Evolutionary conservation across 176 grass and related monocot genomes (phyloP).

Genomic region (Juncus effusus): DNA sequence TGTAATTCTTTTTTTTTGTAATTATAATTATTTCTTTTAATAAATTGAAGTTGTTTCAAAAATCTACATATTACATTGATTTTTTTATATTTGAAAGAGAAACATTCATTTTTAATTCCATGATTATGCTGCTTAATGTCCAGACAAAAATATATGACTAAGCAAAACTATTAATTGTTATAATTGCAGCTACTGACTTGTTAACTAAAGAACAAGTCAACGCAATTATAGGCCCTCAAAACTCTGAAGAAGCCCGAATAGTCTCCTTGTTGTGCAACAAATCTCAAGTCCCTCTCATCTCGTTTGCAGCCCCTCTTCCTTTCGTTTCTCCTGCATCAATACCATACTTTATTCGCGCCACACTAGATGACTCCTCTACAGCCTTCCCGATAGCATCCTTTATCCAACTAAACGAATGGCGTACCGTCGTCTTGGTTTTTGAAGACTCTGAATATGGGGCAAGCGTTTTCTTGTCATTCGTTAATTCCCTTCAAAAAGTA

Average conservation of each 20-base stretch:
- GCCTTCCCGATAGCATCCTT: constrained; percentile 33
- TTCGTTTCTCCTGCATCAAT: constrained; percentile 9
- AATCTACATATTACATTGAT: background rate
- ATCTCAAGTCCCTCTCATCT: constrained; percentile 42
- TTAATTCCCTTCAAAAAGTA: constrained; percentile 31
- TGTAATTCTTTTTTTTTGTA: background rate
- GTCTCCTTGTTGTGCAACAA: constrained; percentile 29
- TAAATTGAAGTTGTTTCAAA: background rate
- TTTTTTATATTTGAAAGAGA: background rate
- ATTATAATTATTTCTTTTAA: background rate
- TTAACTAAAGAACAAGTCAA: constrained; percentile 30
- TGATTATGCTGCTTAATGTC: background rate
- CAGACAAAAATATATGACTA: background rate
- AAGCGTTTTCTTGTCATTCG: constrained; percentile 27
- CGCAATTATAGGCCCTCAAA: constrained; percentile 42
- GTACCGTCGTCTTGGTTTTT: constrained; percentile 29
- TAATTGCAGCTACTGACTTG: constrained; percentile 36
- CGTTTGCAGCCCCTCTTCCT: constrained; percentile 37
- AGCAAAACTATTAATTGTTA: background rate
- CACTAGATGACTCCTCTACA: constrained; percentile 29
- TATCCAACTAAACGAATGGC: constrained; percentile 35
- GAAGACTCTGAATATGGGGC: constrained; percentile 36
- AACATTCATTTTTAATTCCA: background rate
- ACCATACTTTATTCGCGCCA: constrained; percentile 37
- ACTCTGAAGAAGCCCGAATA: constrained; percentile 32